Percentiles rank a stretch among this genome's conserved stretches.
phyloP scores from a whole-genome alignment of 2,329 filamentous ascomycete species.

The Colletotrichum costaricense region DNA sequence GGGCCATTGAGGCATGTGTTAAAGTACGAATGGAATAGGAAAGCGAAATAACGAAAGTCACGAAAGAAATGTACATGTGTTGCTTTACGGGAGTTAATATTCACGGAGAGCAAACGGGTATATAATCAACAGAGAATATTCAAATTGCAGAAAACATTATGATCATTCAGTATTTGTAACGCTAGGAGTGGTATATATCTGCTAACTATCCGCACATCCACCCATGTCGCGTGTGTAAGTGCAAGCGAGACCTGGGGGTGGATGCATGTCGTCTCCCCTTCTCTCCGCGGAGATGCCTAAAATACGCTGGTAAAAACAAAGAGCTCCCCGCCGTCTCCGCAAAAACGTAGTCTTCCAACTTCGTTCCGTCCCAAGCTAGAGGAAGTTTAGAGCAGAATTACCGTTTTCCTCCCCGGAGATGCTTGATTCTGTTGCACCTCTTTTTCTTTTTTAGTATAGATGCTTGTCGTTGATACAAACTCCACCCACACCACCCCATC shows the following conservation, averaged over 20 bases:
- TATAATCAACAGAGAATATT: background rate
- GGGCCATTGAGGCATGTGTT: background rate
- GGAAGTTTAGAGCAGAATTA: no score
- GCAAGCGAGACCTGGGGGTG: background rate
- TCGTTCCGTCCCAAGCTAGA: no score
- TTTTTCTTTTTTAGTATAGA: background rate
- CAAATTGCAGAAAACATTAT: background rate
- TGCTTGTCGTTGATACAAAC: background rate
- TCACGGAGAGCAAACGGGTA: background rate
- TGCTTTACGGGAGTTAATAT: background rate
- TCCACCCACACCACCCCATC: background rate
- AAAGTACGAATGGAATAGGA: background rate
- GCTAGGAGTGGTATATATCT: background rate
- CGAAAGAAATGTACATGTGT: background rate
- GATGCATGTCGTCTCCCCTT: no score
- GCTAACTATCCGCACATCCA: background rate
- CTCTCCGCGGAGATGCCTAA: slow-evolving; percentile 20
- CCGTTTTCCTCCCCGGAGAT: slow-evolving; percentile 17
- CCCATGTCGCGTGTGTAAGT: background rate
- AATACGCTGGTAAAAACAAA: background rate
- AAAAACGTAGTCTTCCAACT: no score
- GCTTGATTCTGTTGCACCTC: background rate
- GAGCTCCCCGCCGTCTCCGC: slow-evolving; percentile 10
- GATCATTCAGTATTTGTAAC: background rate
- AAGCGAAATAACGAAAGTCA: background rate